Percentiles rank a stretch among this genome's conserved stretches.
These are phyloP conservation scores for Globisporangium sylvaticum DNA, from an alignment of 352 stramenopile species.

Conservation along the genomic window DNA sequence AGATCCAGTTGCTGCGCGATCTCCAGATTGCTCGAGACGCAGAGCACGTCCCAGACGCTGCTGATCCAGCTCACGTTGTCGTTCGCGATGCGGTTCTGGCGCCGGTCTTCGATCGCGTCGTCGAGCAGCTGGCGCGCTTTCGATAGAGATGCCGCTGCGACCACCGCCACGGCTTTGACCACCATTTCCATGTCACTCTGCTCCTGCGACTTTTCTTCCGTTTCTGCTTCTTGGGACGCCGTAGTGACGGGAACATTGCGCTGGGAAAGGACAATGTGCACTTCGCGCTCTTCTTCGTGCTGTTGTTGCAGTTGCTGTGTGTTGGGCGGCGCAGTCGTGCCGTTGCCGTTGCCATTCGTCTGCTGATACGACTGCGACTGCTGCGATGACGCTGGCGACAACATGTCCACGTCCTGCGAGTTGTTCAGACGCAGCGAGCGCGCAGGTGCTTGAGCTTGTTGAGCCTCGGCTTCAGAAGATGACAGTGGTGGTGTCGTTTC, in stretches of 20 bases:
- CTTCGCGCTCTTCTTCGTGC: neutral
- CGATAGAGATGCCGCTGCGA: neutral
- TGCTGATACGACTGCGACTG: neutral
- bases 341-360: neutral
- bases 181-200: neutral
- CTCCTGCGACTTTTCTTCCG: neutral
- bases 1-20: constrained; percentile 34
- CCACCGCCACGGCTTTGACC: neutral
- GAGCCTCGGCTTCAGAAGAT: neutral
- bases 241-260: neutral
- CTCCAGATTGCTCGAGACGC: constrained; percentile 28
- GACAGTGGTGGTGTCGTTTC: constrained; percentile 6
- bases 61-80: constrained; percentile 25
- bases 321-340: neutral
- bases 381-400: neutral
- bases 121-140: constrained; percentile 11
- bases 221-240: neutral
- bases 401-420: constrained; percentile 11
- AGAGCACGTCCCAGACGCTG: constrained; percentile 26
- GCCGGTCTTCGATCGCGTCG: constrained; percentile 25
- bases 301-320: neutral
- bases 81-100: constrained; percentile 7
- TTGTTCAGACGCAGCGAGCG: constrained; percentile 10
- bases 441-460: neutral
- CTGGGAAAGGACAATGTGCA: constrained; percentile 8